phyloP scores from a whole-genome alignment of 805 yeast species.

The Ogataea haglerorum region DNA sequence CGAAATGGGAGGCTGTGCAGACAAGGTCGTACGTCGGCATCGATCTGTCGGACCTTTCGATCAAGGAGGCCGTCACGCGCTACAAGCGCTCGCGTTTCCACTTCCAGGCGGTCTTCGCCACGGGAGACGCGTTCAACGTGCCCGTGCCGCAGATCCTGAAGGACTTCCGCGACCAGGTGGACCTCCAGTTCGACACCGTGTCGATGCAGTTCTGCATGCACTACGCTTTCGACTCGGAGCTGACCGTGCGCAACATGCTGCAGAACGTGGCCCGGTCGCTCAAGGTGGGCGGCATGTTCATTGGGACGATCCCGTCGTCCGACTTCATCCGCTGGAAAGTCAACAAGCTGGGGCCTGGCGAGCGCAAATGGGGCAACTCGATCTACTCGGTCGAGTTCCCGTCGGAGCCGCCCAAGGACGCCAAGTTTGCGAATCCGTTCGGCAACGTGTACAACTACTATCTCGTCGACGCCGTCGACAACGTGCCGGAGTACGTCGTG shows the following conservation, averaged over 20 bases:
- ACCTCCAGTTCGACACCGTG: constrained; percentile 83
- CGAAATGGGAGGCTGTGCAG: constrained; percentile 77
- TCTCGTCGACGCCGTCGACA: constrained; percentile 89
- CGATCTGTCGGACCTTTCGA: constrained; percentile 87
- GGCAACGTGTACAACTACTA: constrained; percentile 84
- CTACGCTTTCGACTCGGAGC: constrained; percentile 88
- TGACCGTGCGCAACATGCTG: constrained; percentile 67
- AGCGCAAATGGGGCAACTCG: constrained; percentile 77
- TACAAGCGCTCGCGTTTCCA: constrained; percentile 50
- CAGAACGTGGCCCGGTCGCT: constrained; percentile 74
- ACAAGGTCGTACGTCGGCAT: constrained; percentile 81
- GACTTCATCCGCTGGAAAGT: constrained; percentile 75
- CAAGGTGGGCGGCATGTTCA: constrained; percentile 78
- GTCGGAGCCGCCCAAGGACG: constrained; percentile 71
- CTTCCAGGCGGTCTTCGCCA: constrained; percentile 65
- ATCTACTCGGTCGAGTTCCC: constrained; percentile 80
- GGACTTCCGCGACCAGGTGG: constrained; percentile 58
- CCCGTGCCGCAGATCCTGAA: constrained; percentile 64
- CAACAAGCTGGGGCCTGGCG: constrained; percentile 46
- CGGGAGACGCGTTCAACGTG: constrained; percentile 86
- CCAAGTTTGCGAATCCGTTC: constrained; percentile 67
- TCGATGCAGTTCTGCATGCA: constrained; percentile 92
- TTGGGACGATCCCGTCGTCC: constrained; percentile 93
- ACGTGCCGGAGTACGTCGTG: constrained; percentile 95
- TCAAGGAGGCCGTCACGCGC: constrained; percentile 78